phyloP scores from a whole-genome alignment of 805 yeast genomes.

The Cyberlindnera petersonii region DNA sequence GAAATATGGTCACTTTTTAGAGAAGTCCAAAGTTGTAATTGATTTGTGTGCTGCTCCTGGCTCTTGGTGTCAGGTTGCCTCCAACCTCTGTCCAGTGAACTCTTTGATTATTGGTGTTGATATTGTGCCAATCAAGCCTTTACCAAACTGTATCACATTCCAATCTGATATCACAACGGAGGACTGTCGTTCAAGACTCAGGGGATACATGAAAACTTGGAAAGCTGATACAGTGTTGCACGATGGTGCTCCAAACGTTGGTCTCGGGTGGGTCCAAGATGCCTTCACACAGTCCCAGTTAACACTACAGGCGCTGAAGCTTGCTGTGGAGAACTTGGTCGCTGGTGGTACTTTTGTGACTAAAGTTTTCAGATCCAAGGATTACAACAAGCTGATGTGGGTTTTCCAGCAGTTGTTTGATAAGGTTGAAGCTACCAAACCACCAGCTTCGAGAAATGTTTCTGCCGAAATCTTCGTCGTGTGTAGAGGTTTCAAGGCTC shows the following conservation, averaged over 20 bases:
- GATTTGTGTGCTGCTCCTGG: slow-evolving; percentile 99
- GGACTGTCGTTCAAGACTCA: slow-evolving; percentile 88
- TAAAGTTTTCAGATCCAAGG: slow-evolving; percentile 97
- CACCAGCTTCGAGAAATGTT: slow-evolving; percentile 98
- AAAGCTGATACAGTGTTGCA: slow-evolving; percentile 97
- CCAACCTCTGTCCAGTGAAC: slow-evolving; percentile 86
- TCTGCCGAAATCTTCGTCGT: slow-evolving; percentile 99
- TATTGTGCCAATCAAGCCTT: slow-evolving; percentile 94
- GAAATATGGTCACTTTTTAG: slow-evolving; percentile 92
- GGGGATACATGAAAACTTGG: slow-evolving; percentile 98
- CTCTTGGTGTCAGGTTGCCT: slow-evolving; percentile 99
- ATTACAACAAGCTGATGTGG: slow-evolving; percentile 96
- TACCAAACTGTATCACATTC: slow-evolving; percentile 91
- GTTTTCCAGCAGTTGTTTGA: slow-evolving; percentile 94
- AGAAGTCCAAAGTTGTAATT: slow-evolving; percentile 90
- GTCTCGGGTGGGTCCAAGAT: slow-evolving; percentile 99
- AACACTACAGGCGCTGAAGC: slow-evolving; percentile 85
- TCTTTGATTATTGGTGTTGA: slow-evolving; percentile 98
- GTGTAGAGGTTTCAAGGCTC: slow-evolving; percentile 94
- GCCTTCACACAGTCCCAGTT: slow-evolving; percentile 97
- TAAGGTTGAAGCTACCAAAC: slow-evolving; percentile 97
- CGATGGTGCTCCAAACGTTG: slow-evolving; percentile 99
- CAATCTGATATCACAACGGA: slow-evolving; percentile 98
- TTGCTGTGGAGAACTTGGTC: slow-evolving; percentile 88
- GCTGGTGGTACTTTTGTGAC: slow-evolving; percentile 96